These are phyloP conservation scores for Aspergillus diversus DNA, from an alignment of 495 filamentous ascomycete genomes.

Conservation along the genomic window DNA sequence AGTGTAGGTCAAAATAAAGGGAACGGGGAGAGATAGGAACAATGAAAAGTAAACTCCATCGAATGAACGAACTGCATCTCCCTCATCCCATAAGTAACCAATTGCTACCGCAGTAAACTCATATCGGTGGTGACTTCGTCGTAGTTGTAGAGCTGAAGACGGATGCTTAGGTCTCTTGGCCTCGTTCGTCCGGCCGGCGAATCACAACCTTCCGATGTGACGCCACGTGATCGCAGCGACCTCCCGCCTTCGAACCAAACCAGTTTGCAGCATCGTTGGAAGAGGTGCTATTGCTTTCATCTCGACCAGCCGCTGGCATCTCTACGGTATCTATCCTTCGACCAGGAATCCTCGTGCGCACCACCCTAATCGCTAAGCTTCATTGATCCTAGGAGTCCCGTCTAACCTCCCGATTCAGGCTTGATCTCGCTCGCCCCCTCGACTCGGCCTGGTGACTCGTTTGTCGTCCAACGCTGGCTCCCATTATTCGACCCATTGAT, in stretches of 20 bases:
- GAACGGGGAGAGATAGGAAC: background rate
- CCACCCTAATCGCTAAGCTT: constrained; percentile 10
- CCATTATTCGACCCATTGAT: constrained; percentile 31
- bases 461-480: constrained; percentile 33
- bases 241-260: constrained; percentile 50
- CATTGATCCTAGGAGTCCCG: constrained; percentile 19
- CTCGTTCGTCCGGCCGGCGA: constrained; percentile 24
- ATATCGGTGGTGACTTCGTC: too few relatives aligned
- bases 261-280: constrained; percentile 35
- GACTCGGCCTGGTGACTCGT: constrained; percentile 37
- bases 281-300: constrained; percentile 23
- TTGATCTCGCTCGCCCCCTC: constrained; percentile 14
- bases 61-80: too few relatives aligned
- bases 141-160: background rate
- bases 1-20: background rate
- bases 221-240: constrained; percentile 38
- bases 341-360: constrained; percentile 16
- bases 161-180: background rate
- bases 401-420: constrained; percentile 25
- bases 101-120: too few relatives aligned
- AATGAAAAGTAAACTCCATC: background rate
- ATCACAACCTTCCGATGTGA: constrained; percentile 27
- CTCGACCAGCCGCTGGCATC: constrained; percentile 23
- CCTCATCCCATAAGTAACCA: too few relatives aligned
- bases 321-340: constrained; percentile 28